Evolutionary conservation across 331 rosid genomes (phyloP).

Genomic region (Pyrus hybrid): DNA sequence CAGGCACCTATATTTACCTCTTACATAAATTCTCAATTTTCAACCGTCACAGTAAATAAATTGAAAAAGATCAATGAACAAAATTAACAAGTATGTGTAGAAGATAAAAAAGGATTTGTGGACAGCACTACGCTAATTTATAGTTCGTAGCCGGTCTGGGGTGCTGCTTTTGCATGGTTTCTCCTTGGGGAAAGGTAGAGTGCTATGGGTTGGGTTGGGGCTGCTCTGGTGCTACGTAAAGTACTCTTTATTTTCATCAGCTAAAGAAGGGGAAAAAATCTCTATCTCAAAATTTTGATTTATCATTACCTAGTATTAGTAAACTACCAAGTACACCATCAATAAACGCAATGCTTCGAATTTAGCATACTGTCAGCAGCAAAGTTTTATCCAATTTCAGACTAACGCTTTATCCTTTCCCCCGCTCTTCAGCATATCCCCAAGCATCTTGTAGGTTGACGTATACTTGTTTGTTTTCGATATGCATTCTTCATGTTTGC

Average conservation of each 20-base stretch:
- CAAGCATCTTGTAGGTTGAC: not conserved
- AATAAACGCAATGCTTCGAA: not conserved
- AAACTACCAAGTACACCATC: not conserved
- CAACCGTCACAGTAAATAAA: too few species aligned
- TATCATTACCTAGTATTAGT: not conserved
- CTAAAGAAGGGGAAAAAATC: not conserved
- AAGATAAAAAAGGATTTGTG: too few species aligned
- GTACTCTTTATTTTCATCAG: not conserved
- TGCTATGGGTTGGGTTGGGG: slow-evolving; percentile 64
- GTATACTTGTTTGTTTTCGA: not conserved
- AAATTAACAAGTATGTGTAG: too few species aligned
- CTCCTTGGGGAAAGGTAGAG: slow-evolving; percentile 87
- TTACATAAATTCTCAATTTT: too few species aligned
- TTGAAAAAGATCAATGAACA: too few species aligned
- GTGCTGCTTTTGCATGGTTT: slow-evolving; percentile 75
- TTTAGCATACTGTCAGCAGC: not conserved
- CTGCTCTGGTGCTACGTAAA: slow-evolving; percentile 68
- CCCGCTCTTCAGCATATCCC: not conserved
- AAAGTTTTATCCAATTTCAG: not conserved
- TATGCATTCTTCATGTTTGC: not conserved
- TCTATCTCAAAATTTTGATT: not conserved
- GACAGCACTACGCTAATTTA: slow-evolving; percentile 3
- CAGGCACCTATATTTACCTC: too few species aligned
- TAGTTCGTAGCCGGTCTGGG: slow-evolving; percentile 81
- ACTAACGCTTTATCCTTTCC: not conserved